Evolutionary conservation across 805 yeast genomes (phyloP).

Genomic region (Metschnikowia noctiluminum): DNA sequence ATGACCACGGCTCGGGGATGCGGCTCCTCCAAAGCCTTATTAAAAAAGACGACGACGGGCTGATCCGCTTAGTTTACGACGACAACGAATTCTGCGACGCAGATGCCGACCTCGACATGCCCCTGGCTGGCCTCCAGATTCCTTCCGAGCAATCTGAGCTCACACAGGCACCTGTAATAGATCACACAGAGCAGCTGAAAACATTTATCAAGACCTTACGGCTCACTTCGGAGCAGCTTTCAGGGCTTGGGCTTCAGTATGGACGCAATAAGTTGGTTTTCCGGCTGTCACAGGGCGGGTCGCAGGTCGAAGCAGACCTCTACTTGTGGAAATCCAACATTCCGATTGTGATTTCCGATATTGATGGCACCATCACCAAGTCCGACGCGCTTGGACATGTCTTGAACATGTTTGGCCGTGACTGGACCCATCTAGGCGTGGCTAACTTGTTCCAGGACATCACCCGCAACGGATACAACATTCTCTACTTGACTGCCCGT

Average conservation of each 20-base stretch:
- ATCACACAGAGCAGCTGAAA: slow-evolving; percentile 15
- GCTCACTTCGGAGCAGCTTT: slow-evolving; percentile 85
- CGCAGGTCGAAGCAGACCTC: slow-evolving; percentile 68
- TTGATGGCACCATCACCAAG: slow-evolving; percentile 96
- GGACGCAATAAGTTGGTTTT: slow-evolving; percentile 81
- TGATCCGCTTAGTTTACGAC: slow-evolving; percentile 49
- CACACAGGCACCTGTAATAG: slow-evolving; percentile 1
- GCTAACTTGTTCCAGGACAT: slow-evolving; percentile 91
- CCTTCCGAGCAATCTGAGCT: slow-evolving; percentile 5
- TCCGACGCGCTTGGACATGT: slow-evolving; percentile 98
- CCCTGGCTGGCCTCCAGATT: slow-evolving; percentile 7
- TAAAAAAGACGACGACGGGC: slow-evolving; percentile 62
- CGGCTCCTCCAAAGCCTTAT: slow-evolving; percentile 37
- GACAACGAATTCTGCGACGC: slow-evolving; percentile 14
- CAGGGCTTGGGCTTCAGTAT: slow-evolving; percentile 62
- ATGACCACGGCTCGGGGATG: slow-evolving; percentile 21
- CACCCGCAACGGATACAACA: slow-evolving; percentile 80
- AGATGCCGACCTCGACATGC: slow-evolving; percentile 2
- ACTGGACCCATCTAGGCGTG: slow-evolving; percentile 98
- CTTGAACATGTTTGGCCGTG: slow-evolving; percentile 86
- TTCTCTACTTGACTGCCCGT: slow-evolving; percentile 90
- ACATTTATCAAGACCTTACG: slow-evolving; percentile 82
- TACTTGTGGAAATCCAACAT: slow-evolving; percentile 80
- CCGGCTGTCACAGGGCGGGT: slow-evolving; percentile 78
- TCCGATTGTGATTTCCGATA: slow-evolving; percentile 94